Evolutionary conservation across 2,329 filamentous ascomycete species (phyloP), one percentile per base, ranked within the genome.

Genomic region (Pyricularia pennisetigena): DNA sequence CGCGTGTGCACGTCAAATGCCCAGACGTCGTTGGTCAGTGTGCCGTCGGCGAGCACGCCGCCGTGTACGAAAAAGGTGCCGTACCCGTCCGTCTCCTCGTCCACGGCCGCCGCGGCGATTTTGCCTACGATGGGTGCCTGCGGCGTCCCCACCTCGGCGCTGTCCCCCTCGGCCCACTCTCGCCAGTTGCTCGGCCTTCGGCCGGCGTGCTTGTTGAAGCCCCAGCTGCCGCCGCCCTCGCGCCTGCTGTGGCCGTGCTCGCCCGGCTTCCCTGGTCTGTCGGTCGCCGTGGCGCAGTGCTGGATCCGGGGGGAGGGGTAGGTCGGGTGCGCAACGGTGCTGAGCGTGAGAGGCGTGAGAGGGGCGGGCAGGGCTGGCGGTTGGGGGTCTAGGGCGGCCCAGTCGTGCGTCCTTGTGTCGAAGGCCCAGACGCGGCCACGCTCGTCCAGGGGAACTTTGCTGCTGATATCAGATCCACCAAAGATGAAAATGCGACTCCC

Each of bases 41-140:
- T 81, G 12, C 87, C 90, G 30, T 79, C 83, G 6, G 85, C 83
- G 0, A 91, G 83, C 73, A 88, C 91, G 3, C 93, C 92, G 4
- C 90, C 92, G 75, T 96, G 92, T 35, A 97, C 76, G 74, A 91
- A 89, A 64, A 97, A 81, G 0, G 86, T 91, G 24, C 89, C 87
- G 68, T 86, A 85, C 4, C 89, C 90, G 63, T 86, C 82, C 2
- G 80, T 81, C 72, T 87, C 86, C 72, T 88, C 84, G 69, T 88
- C 87, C 1, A 85, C 82, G 4, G 88, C 86, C 30, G 78, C 78
- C 71, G 83, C 84, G 6, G 86, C 85, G 63, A 88, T 82, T 70
- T 81, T 80, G 64, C 86, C 86, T 2, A 86, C 80, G 69, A 86
- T 82, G 30, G 86, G 86, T 64, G 81, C 81, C 76, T 88, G 86